Evolutionary conservation across 768 basidiomycete species (phyloP), one percentile per base, ranked within the genome.

Genomic region (Atractiella rhizophila): DNA sequence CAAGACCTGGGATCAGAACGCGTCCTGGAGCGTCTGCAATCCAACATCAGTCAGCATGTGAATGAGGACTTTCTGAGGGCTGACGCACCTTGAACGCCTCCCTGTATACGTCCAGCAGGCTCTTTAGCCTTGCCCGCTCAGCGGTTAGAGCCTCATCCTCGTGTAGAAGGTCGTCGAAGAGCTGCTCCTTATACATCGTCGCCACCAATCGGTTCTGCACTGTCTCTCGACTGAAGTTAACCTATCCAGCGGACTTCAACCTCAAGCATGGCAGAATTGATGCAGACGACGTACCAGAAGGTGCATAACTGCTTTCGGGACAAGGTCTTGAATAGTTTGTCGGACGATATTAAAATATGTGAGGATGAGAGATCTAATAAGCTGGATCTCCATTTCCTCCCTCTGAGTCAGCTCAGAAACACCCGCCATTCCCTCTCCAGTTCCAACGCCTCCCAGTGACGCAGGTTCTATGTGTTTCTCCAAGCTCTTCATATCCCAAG

Each of bases 281-380:
- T 4, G 21, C 24, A 35, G 35, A 18, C 28, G n/a, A 37, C 41
- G 29, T 32, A 10, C 9, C 28, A 7, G 38, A 42, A 23, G 28
- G 62, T 94, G 88, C 88, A 96, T 94, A 63, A 91, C 76, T 18
- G 86, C 83, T 61, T 98, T 98, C 26, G 91, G 91, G 16, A 98
- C 70, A 42, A 94, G 67, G 58, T 98, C 91, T 50, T 94, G 82
- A 48, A 98, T 91, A 56, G 76, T 81, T 59, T 96, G 86, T 31
- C 91, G 75, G 19, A 86, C 78, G 55, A 98, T 96, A 44, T 70
- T 65, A 62, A 98, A 98, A 64, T 98, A 98, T 11, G 82, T 85
- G 21, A 74, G 70, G 55, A 98, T 96, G 49, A 96, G 69, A 5
- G 81, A 79, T 39, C 88, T 76, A 56, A 98, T 96, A 46, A 98